Evolutionary conservation across 805 yeast genomes (phyloP).

Genomic region (Ogataea parapolymorpha): DNA sequence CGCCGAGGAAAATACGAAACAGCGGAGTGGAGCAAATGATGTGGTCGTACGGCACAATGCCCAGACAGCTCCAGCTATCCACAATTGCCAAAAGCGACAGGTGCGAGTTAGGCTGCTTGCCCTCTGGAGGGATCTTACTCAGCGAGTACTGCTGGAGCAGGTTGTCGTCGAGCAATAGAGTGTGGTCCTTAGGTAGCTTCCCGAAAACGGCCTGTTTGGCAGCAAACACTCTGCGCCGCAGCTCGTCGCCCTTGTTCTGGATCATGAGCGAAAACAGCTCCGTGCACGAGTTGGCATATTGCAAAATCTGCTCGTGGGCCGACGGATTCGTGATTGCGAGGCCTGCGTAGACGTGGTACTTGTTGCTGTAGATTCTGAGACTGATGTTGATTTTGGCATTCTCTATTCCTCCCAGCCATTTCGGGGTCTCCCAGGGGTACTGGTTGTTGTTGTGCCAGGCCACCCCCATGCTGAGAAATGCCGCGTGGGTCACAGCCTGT

Average conservation of each 20-base stretch:
- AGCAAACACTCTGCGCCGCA: conserved; percentile 51
- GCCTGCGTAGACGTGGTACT: conserved; percentile 99
- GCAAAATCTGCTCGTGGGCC: conserved; percentile 87
- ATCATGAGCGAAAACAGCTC: conserved; percentile 83
- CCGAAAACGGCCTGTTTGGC: conserved; percentile 81
- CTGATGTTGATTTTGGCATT: conserved; percentile 95
- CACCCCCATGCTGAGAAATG: conserved; percentile 92
- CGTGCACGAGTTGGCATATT: conserved; percentile 81
- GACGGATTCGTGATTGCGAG: conserved; percentile 93
- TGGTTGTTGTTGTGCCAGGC: conserved; percentile 85
- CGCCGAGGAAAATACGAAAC: conserved; percentile 90
- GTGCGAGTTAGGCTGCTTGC: conserved; percentile 80
- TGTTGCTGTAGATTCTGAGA: conserved; percentile 83
- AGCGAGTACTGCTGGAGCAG: conserved; percentile 77
- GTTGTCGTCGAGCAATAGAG: conserved; percentile 70
- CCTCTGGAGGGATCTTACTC: conserved; percentile 64
- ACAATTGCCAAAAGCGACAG: conserved; percentile 85
- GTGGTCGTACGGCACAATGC: conserved; percentile 92
- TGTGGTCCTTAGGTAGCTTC: conserved; percentile 51
- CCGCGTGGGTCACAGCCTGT: conserved; percentile 98
- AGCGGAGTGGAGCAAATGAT: conserved; percentile 94
- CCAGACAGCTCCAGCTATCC: conserved; percentile 85
- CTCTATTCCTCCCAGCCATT: conserved; percentile 92
- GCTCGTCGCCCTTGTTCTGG: conserved; percentile 56
- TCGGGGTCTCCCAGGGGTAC: conserved; percentile 87